Percentiles rank a stretch among this genome's conserved stretches.
These are phyloP conservation scores for Metschnikowia orientalis DNA, from an alignment of 805 yeast genomes.

Conservation along the genomic window DNA sequence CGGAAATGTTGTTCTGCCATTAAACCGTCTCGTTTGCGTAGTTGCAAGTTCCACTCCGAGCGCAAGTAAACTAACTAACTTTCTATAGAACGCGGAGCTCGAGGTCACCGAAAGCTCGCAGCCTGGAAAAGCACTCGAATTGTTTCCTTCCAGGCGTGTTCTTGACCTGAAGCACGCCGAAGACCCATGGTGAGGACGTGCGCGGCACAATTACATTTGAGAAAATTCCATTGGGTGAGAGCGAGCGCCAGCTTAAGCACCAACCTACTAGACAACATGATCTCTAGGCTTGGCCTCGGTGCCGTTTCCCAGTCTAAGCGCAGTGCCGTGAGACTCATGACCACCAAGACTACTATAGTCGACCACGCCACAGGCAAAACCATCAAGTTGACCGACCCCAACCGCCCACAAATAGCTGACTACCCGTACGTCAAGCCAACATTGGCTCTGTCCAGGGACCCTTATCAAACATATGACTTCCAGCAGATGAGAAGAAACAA, in stretches of 20 bases:
- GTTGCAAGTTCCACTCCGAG: no score
- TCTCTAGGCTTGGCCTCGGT: constrained; percentile 27
- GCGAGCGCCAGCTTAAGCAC: constrained; percentile 2
- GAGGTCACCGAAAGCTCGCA: no score
- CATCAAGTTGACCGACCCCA: constrained; percentile 39
- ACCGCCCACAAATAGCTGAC: constrained; percentile 45
- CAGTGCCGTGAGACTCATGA: constrained; percentile 17
- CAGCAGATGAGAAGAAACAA: constrained; percentile 76
- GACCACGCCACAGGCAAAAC: constrained; percentile 39
- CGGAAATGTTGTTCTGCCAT: no score
- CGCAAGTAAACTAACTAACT: no score
- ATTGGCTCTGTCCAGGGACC: constrained; percentile 63
- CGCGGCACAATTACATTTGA: constrained; percentile 13
- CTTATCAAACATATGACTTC: constrained; percentile 71
- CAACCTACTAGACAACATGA: constrained; percentile 16
- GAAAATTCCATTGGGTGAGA: constrained; percentile 16
- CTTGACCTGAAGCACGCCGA: no score
- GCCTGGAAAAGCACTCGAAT: no score
- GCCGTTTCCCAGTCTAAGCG: constrained; percentile 9
- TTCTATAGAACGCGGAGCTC: no score
- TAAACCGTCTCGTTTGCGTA: no score
- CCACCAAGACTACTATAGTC: constrained; percentile 35
- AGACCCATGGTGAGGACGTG: constrained; percentile 13
- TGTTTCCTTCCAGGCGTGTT: no score
- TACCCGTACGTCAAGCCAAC: constrained; percentile 59